Evolutionary conservation across 1,284 basidiomycete genomes (phyloP), one percentile per base, ranked within the genome.

Genomic region (Heliocybe sulcata): DNA sequence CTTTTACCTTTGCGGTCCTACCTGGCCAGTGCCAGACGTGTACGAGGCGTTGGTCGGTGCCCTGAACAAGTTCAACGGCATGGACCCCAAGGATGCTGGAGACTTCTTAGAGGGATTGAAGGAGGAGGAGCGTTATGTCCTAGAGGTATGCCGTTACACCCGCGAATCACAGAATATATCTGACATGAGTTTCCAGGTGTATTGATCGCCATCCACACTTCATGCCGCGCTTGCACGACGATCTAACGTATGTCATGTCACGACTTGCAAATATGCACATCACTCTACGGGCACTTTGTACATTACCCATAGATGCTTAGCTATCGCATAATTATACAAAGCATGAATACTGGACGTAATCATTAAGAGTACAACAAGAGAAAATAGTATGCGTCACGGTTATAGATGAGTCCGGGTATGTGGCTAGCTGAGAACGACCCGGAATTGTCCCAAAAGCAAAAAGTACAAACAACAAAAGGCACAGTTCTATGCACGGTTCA

Each of bases 21-120:
- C 95, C 25, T 98, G 95, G 95, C 96, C 96, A 25, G 95, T 98
- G 16, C 94, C 96, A 3, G 97, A 99, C 66, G 92, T 99, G 14
- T 96, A 91, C 65, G 90, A 96, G 71, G 92, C 95, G 1, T 77
- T 99, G 51, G 86, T 95, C 19, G 82, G 82, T 33, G 87, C 92
- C 1, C 75, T 98, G 58, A 79, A 81, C 35, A 82, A 86, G 67
- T 84, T 85, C 63, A 83, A 85, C 58, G 87, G 86, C 25, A 75
- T 85, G 67, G 77, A 82, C 16, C 74, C 78, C 53, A 77, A 83
- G 59, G 71, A 77, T 55, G 97, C 96, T 1, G 92, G 90, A 56
- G 80, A 83, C 57, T 93, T 87, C 70, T 74, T 99, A 50, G 95
- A 98, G 74, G 78, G 85, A 56, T 73, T 98, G 65, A 99, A 99